phyloP scores from a whole-genome alignment of 139 green algal species.

The Penium margaritaceum region DNA sequence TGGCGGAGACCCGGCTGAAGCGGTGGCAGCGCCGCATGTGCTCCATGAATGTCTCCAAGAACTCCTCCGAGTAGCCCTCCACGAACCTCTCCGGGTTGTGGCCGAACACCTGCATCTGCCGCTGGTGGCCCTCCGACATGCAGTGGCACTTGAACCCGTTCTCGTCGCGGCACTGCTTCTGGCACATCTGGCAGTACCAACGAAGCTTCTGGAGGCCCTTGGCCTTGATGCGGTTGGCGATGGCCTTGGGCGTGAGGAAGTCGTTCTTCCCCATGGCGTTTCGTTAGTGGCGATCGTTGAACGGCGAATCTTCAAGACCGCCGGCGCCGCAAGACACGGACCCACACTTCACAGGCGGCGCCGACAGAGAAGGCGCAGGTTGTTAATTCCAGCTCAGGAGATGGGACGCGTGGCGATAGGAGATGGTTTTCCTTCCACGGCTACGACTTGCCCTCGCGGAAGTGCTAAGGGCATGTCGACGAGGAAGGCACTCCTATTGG shows the following conservation, averaged over 20 bases:
- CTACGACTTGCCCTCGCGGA: no score
- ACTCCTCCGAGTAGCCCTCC: conserved; percentile 77
- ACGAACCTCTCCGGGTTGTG: conserved; percentile 68
- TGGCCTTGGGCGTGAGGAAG: conserved; percentile 85
- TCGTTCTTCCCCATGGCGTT: conserved; percentile 74
- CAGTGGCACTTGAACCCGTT: conserved; percentile 87
- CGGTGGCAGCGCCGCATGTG: conserved; percentile 57
- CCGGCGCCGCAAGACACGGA: no score
- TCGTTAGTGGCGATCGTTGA: no score
- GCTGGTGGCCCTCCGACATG: conserved; percentile 46
- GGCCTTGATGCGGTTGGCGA: conserved; percentile 73
- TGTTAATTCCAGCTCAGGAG: no score
- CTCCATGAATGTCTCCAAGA: conserved; percentile 81
- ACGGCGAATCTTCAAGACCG: no score
- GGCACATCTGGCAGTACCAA: conserved; percentile 93
- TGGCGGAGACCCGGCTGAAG: conserved; percentile 39
- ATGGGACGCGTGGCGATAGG: no score
- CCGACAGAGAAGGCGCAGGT: no score
- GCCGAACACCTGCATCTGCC: conserved; percentile 66
- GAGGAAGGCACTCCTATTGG: no score
- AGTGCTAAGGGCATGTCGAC: no score
- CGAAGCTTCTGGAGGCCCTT: conserved; percentile 92
- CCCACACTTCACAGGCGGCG: no score
- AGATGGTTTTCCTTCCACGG: no score
- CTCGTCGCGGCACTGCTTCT: conserved; percentile 95